Base-by-base conservation (phyloP, 1,139 yeast species). In the Candida sojae region DNA sequence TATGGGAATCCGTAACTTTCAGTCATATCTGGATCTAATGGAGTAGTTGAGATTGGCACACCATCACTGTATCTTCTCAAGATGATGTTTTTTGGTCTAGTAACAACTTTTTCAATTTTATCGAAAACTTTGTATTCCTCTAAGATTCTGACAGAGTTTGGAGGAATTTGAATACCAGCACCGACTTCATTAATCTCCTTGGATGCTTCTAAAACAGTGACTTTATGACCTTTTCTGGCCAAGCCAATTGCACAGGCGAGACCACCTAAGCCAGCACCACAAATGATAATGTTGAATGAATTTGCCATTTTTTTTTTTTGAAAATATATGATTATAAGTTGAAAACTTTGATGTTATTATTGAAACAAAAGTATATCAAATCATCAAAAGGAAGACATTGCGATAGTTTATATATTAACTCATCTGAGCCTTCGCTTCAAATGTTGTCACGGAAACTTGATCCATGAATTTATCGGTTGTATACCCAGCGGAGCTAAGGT, bases 261-360 rank as follows among this genome's bases (percentile, higher is more conserved):
- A 9, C 75, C 75, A 31, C 74, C 75, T 21, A 71, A 60, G 6
- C 76, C 76, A 5, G 72, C 76, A 12, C 75, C 75, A 38, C 41
- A 38, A 10, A 38, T 29, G 17, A 38, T 38, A 29, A 38, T 38
- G 28, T 38, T n/a, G 13, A 38, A 38, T 5, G 25, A 38, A 28
- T 17, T 5, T n/a, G 39, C 25, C 39, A 36, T 36, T 5, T 5
- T 25, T 25, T n/a, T 25, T 25, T 5, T 5, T 25, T 7, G n/a
- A n/a, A n/a, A n/a, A 28, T 28, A 28, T 28, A 31, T 31, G 6
- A 11, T 31, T 31, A 13, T n/a, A n/a, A n/a, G n/a, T n/a, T n/a
- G n/a, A n/a, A n/a, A n/a, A n/a, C n/a, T n/a, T n/a, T n/a, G n/a
- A n/a, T n/a, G n/a, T n/a, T n/a, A n/a, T n/a, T n/a, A n/a, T n/a